These are phyloP conservation scores for Bolboschoenus planiculmis DNA, from an alignment of 176 grass and related monocot genomes.

Conservation along the genomic window DNA sequence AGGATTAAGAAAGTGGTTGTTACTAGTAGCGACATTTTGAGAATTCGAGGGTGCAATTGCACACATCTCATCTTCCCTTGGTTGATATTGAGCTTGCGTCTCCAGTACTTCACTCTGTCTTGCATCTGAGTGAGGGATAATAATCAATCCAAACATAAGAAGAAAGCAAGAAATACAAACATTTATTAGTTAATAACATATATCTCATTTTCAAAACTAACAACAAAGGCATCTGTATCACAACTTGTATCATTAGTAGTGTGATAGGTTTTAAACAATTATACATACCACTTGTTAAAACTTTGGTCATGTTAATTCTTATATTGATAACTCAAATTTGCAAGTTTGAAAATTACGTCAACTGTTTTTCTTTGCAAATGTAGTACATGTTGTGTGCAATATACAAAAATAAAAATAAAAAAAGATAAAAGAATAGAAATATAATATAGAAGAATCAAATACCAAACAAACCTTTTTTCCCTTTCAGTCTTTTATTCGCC, in stretches of 20 bases:
- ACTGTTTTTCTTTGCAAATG: not conserved
- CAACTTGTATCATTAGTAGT: not conserved
- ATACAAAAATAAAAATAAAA: not conserved
- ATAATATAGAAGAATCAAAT: not conserved
- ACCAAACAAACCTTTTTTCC: slow-evolving; percentile 48
- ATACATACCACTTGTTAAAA: not conserved
- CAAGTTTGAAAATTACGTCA: not conserved
- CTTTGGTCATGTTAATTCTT: slow-evolving; percentile 11
- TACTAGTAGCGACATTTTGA: slow-evolving; percentile 38
- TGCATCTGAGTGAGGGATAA: slow-evolving; percentile 2
- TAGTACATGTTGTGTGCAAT: not conserved
- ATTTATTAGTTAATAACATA: not conserved
- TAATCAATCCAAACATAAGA: not conserved
- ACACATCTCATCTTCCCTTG: slow-evolving; percentile 43
- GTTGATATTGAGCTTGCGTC: slow-evolving; percentile 24
- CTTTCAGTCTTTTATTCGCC: slow-evolving; percentile 55
- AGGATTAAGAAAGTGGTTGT: slow-evolving; percentile 54
- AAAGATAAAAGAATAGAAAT: not conserved
- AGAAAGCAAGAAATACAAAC: not conserved
- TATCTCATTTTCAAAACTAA: not conserved
- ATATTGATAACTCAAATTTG: slow-evolving; percentile 1
- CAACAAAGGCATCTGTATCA: not conserved
- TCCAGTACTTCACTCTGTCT: slow-evolving; percentile 30
- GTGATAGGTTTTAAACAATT: not conserved
- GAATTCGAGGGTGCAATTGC: slow-evolving; percentile 29